phyloP scores from a whole-genome alignment of 305 asterid species.

The Ilex paraguariensis region DNA sequence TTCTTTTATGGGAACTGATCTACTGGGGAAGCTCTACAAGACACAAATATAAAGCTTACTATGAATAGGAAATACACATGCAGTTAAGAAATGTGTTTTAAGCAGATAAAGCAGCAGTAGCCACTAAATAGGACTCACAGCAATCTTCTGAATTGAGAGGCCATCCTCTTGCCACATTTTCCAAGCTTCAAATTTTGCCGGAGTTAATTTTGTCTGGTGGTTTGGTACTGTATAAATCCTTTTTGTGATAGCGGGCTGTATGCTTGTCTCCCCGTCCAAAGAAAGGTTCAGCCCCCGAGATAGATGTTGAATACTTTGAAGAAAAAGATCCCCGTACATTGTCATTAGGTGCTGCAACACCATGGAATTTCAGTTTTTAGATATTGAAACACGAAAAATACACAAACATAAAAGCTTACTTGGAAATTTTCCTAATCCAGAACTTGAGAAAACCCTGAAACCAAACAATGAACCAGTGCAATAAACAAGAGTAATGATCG shows the following conservation, averaged over 20 bases:
- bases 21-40: conserved; percentile 58
- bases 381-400: background rate
- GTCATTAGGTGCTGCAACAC: conserved; percentile 64
- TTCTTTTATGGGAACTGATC: conserved; percentile 87
- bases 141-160: conserved; percentile 51
- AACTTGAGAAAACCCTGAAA: too few relatives aligned
- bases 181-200: conserved; percentile 91
- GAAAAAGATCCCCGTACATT: conserved; percentile 66
- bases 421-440: too few relatives aligned
- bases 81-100: too few relatives aligned
- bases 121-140: conserved; percentile 45
- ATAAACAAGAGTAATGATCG: too few relatives aligned
- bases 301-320: conserved; percentile 44
- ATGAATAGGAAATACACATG: too few relatives aligned
- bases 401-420: conserved; percentile 4
- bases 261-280: conserved; percentile 53
- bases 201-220: conserved; percentile 35
- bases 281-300: conserved; percentile 54
- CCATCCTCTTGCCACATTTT: conserved; percentile 93
- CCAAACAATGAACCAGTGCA: too few relatives aligned
- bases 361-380: conserved; percentile 25
- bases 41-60: conserved; percentile 6
- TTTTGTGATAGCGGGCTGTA: conserved; percentile 36
- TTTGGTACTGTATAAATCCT: conserved; percentile 28
- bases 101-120: background rate